Conservation (phyloP, 768 basidiomycete genomes). For the Termitomyces sp. region DNA sequence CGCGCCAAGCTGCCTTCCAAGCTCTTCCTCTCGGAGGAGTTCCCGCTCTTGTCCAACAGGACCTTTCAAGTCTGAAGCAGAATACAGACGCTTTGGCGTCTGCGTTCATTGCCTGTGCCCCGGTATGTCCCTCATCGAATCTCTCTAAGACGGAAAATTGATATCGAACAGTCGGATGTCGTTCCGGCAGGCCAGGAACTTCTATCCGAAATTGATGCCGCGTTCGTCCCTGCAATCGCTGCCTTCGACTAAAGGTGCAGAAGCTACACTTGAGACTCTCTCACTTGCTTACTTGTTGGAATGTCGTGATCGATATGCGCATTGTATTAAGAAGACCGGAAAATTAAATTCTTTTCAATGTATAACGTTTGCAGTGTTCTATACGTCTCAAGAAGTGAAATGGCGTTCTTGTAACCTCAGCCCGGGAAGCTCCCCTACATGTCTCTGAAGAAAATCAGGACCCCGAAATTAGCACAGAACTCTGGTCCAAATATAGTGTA, state of each 20-base stretch:
- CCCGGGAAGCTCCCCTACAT: too few species aligned
- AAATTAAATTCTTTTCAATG: too few species aligned
- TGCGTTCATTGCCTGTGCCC: slow-evolving; percentile 21
- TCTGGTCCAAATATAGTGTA: too few species aligned
- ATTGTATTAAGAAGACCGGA: too few species aligned
- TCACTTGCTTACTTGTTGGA: not conserved
- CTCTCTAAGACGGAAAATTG: not conserved
- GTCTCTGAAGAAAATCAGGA: too few species aligned
- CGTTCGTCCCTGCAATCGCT: slow-evolving; percentile 18
- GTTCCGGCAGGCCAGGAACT: slow-evolving; percentile 11
- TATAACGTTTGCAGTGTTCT: too few species aligned
- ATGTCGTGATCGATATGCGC: not conserved
- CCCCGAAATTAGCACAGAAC: too few species aligned
- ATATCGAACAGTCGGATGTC: slow-evolving; percentile 14
- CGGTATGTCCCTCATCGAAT: slow-evolving; percentile 13
- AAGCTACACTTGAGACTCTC: not conserved
- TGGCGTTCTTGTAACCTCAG: too few species aligned
- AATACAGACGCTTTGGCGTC: slow-evolving; percentile 15
- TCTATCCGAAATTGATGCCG: slow-evolving; percentile 10
- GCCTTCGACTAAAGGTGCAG: slow-evolving; percentile 5
- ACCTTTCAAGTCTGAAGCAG: slow-evolving; percentile 19
- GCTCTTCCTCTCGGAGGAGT: slow-evolving; percentile 23
- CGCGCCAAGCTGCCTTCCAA: slow-evolving; percentile 20
- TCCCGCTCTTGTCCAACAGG: slow-evolving; percentile 22
- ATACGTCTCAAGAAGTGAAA: too few species aligned